Evolutionary conservation across 2,329 filamentous ascomycete species (phyloP), one percentile per base, ranked within the genome.

Genomic region (Talaromyces funiculosus): DNA sequence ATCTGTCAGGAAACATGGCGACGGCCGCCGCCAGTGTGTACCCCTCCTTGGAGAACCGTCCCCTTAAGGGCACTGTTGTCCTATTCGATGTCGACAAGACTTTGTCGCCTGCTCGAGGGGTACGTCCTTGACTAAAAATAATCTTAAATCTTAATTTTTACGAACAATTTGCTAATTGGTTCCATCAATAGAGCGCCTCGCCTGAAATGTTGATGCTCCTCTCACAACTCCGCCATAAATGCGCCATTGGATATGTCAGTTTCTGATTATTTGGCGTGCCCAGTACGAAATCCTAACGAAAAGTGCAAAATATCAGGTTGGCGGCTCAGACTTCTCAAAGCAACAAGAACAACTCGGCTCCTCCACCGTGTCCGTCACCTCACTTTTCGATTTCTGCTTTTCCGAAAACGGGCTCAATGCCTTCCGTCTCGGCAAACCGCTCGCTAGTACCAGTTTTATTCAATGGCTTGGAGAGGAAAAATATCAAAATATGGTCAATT

Each of bases 31-130:
- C 69, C 35, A 66, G 70, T 56, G 62, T 71, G 37, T 90, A 87
- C 77, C 88, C 92, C 60, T 85, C 91, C 64, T 85, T 97, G 66
- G 84, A 88, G 74, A 82, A 93, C 70, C 90, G 94, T 67, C 90
- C 90, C 45, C 80, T 97, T 76, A 90, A 92, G 80, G 91, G 94
- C 82, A 97, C 93, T 66, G 90, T 99, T 77, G 87, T 86, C 72
- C 88, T 99, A 65, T 99, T 99, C 78, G 94, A 99, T 78, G 94
- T 99, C 63, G 94, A 99, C 75, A 90, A 86, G 71, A 97, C 94
- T 31, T 85, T 99, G 67, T 94, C 92, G 16, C 89, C 86, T 43
- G 87, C 94, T 49, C 86, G 94, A 66, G 82, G 83, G 69, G 90
- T 95, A 81, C 63, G 82, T 75, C 38, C n/a, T 53, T 53, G 24